Evolutionary conservation across 2,329 filamentous ascomycete species (phyloP), one percentile per base, ranked within the genome.

Genomic region (Bipolaris victoriae): DNA sequence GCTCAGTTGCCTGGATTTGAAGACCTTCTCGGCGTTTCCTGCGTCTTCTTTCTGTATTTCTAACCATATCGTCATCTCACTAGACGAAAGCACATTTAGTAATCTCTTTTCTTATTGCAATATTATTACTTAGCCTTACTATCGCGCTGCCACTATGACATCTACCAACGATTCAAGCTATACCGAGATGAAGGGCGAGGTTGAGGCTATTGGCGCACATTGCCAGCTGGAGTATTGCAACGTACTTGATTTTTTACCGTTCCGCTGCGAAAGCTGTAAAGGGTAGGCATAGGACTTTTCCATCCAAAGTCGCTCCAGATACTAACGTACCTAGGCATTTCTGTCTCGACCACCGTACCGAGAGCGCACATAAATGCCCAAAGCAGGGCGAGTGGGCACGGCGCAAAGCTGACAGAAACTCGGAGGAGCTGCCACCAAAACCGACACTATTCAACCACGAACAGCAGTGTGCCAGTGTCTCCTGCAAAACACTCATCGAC

Each of bases 161-260:
- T 57, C 62, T 24, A 36, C 65, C 45, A 52, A 61, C 33, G 46
- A 54, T 35, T 57, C 55, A 49, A 88, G n/a, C n/a, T n/a, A 82
- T 74, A 92, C 88, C 75, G 84, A 84, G 61, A 93, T 93, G 89
- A 62, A 59, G 35, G 84, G 83, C 74, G 93, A 97, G 78, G 89
- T 93, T 46, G 89, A 91, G 69, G 85, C 93, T 22, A 89, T 98
- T 67, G 95, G 95, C 77, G 86, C 86, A 61, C 93, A 97, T 81
- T 99, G 95, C 84, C 88, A 97, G 77, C 89, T 90, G 78, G 82
- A 89, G 64, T 96, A 92, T 82, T 99, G 95, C 83, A 90, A 93
- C 75, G 90, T 95, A 74, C 90, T 98, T 59, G 95, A 98, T 79
- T 98, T 99, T 77, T 86, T 99, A 4, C 95, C 95, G 3, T 98